Base-by-base conservation (phyloP, 176 grass and related monocot species). In the Microstegium vimineum region DNA sequence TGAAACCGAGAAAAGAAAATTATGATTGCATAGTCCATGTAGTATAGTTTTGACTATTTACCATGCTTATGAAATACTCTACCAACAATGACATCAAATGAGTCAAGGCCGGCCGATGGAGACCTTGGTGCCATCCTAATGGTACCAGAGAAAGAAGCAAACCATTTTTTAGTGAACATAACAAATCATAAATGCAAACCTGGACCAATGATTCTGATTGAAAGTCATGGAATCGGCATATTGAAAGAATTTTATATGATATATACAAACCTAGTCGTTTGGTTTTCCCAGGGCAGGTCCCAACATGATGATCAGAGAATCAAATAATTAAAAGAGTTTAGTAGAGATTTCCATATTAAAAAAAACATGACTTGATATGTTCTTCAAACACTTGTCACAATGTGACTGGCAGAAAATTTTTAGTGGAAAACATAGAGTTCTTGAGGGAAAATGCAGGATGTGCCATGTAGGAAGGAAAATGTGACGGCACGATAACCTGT, bases 101-200 rank as follows among this genome's bases (percentile, higher is more conserved):
- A 76, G 81, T 76, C 35, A 76, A 91, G 64, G 89, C 81, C 76
- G 81, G 76, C 84, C 31, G 70, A 81, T 71, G n/a, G 54, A 78
- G 80, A 87, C 73, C 56, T 77, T 71, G 63, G 51, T 63, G 13
- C 42, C 56, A 72, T 52, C 52, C 52, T 87, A 87, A 51, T 76
- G 38, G 10, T 69, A 51, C 38, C 23, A 69, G 28, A 34, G 51
- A 76, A 82, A 82, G 41, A 52, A 87, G 79, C 2, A 2, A 79
- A 79, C 23, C 7, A n/a, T 25, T 87, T 11, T 77, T 61, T 63
- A 87, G 3, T 12, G 28, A 45, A 46, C 57, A 47, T 6, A 68
- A 57, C 27, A 64, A 65, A 82, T n/a, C 54, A 70, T 51, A 71
- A 30, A 71, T 54, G 54, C 32, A 51, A 60, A 28, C n/a, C 8